A percentile compares a stretch with the other conserved stretches of the same genome.
Evolutionary conservation across 2,329 filamentous ascomycete species (phyloP).

Genomic region (Aspergillus arachidicola): DNA sequence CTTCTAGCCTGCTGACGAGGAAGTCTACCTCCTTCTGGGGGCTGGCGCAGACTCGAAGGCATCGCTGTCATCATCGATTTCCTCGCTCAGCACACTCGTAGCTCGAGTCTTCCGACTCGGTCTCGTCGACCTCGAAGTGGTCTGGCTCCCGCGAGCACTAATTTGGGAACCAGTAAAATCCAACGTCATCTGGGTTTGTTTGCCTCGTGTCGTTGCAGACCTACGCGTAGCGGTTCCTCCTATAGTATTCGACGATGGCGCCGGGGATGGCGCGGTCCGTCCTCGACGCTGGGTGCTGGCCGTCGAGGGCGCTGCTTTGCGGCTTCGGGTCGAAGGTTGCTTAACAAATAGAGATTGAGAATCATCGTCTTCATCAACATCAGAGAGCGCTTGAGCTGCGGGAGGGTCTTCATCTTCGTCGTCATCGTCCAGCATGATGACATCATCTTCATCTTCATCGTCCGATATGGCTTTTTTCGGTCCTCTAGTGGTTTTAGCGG

Average conservation of each 20-base stretch:
- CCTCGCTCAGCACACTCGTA: conserved; percentile 42
- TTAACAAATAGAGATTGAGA: conserved; percentile 47
- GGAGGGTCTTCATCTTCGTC: conserved; percentile 25
- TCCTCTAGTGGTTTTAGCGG: conserved; percentile 22
- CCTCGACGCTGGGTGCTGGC: conserved; percentile 27
- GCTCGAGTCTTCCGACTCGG: conserved; percentile 36
- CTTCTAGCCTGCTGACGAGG: background rate
- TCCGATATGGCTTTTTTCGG: conserved; percentile 37
- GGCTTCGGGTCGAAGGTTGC: conserved; percentile 33
- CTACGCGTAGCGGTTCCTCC: conserved; percentile 30
- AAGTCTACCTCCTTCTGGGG: conserved; percentile 25
- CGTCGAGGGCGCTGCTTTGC: conserved; percentile 27
- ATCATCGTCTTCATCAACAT: conserved; percentile 37
- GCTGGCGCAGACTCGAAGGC: conserved; percentile 48
- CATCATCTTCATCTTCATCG: conserved; percentile 45
- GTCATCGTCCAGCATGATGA: conserved; percentile 43
- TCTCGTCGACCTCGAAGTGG: conserved; percentile 19
- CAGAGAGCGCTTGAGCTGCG: conserved; percentile 30
- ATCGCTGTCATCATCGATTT: conserved; percentile 48
- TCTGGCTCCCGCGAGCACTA: conserved; percentile 27
- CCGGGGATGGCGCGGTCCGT: conserved; percentile 34
- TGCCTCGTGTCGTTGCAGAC: conserved; percentile 25
- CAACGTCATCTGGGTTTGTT: conserved; percentile 43
- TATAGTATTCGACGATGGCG: conserved; percentile 36
- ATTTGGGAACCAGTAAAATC: conserved; percentile 45